Evolutionary conservation across 1,284 basidiomycete species (phyloP), one percentile per base, ranked within the genome.

Genomic region (Cryptococcus deneoformans): DNA sequence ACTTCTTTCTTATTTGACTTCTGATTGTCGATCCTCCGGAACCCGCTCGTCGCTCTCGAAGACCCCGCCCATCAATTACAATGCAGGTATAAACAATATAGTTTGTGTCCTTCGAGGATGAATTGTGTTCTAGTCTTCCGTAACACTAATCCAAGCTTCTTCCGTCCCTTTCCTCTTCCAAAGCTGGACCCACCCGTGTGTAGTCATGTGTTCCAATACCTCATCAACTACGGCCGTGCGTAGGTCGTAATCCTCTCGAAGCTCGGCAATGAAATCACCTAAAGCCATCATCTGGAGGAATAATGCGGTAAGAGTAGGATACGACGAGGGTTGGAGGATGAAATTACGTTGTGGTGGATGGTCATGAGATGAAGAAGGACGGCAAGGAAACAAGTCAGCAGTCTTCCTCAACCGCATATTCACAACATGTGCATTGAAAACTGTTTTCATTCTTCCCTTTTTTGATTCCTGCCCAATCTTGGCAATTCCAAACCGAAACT

Each of bases 221-320:
- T 64, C 59, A 53, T 69, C 68, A 16, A 67, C 62, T 10, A 63
- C 39, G 3, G 51, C 54, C 9, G 59, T 47, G 6, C 58, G 52
- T 11, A 65, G 49, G 43, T 63, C 64, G 10, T 59, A 39, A 10
- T 61, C 60, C 8, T 59, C 59, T 6, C 68, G 57, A 1, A 69
- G 50, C n/a, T 65, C 63, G 36, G 53, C 62, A 38, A 58, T 59
- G 39, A 65, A 64, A 42, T 69, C 68, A n/a, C 59, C 64, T 11
- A 69, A 57, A 34, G 47, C 45, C 61, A 66, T 67, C 37, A 50
- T 58, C 68, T 69, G 55, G 14, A 7, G 37, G n/a, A 16, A 29
- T 16, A n/a, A 20, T 20, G 20, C 20, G 20, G 20, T 20, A 20
- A 20, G 20, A 20, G 20, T 20, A 20, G 20, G 20, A 20, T 20